These are phyloP conservation scores for Blastomyces gilchristii DNA, from an alignment of 2,329 filamentous ascomycete genomes.

Conservation along the genomic window DNA sequence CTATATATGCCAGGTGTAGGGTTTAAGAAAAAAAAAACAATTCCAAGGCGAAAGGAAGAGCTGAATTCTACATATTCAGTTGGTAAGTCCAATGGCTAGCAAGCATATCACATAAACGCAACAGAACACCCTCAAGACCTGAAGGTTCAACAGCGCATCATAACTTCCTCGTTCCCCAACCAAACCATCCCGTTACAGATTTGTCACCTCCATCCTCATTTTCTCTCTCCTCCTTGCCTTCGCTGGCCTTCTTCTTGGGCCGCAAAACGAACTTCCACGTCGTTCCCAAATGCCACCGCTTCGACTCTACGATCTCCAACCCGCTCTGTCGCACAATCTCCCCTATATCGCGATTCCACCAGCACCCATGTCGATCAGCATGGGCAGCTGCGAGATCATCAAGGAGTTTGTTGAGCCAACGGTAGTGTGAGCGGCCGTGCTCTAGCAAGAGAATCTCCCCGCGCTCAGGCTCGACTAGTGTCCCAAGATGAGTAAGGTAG, in stretches of 20 bases:
- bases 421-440: constrained; percentile 39
- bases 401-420: constrained; percentile 39
- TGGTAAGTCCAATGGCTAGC: neutral
- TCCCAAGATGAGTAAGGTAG: constrained; percentile 33
- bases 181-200: neutral
- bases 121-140: no score
- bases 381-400: constrained; percentile 40
- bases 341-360: constrained; percentile 45
- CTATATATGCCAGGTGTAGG: neutral
- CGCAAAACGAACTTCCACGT: constrained; percentile 37
- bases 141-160: neutral
- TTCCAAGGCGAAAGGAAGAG: neutral
- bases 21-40: neutral
- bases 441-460: constrained; percentile 41
- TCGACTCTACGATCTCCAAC: constrained; percentile 38
- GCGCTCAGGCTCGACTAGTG: constrained; percentile 29
- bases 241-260: constrained; percentile 16
- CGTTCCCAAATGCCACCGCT: constrained; percentile 40
- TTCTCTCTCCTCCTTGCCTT: neutral
- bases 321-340: constrained; percentile 39
- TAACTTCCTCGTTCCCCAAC: neutral
- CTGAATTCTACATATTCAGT: neutral
- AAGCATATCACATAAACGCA: neutral
- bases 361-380: constrained; percentile 43
- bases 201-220: neutral